Conservation (phyloP, 1,139 yeast genomes). For the Citeromyces siamensis region DNA sequence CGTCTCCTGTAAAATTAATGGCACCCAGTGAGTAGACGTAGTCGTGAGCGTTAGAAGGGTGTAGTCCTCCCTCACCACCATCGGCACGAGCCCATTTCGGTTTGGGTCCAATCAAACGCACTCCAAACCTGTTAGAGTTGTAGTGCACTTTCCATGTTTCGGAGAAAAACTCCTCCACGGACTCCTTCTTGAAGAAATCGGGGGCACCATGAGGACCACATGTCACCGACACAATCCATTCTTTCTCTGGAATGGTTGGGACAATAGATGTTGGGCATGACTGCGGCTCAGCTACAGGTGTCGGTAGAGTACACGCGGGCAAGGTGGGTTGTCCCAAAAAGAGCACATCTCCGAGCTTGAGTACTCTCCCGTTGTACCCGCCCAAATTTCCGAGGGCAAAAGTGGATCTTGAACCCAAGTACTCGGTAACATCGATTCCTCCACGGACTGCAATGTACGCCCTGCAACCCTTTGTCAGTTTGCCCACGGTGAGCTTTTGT, state of each 20-base stretch:
- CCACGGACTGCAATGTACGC: conserved; percentile 85
- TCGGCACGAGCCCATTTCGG: conserved; percentile 96
- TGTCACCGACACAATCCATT: conserved; percentile 86
- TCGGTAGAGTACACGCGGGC: conserved; percentile 56
- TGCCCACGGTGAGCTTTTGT: conserved; percentile 70
- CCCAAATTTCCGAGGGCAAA: conserved; percentile 93
- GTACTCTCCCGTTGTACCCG: conserved; percentile 85
- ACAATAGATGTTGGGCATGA: conserved; percentile 43
- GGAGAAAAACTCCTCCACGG: conserved; percentile 60
- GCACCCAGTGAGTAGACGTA: conserved; percentile 96
- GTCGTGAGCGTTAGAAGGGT: conserved; percentile 96
- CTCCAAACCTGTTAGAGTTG: conserved; percentile 94
- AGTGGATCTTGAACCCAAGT: conserved; percentile 92
- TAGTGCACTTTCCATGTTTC: conserved; percentile 91
- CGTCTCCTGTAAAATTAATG: conserved; percentile 95
- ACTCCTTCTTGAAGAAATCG: conserved; percentile 76
- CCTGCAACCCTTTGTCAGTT: conserved; percentile 72
- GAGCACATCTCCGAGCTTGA: conserved; percentile 85
- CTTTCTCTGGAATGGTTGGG: conserved; percentile 42
- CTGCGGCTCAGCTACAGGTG: conserved; percentile 53
- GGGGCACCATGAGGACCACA: conserved; percentile 98
- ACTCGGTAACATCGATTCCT: conserved; percentile 89
- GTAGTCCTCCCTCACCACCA: conserved; percentile 97
- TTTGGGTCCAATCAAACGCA: conserved; percentile 87
- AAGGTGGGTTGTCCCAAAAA: conserved; percentile 72